A percentile compares a stretch with the other conserved stretches of the same genome.
Evolutionary conservation across 768 basidiomycete species (phyloP).

Genomic region (Termitomyces sp.): DNA sequence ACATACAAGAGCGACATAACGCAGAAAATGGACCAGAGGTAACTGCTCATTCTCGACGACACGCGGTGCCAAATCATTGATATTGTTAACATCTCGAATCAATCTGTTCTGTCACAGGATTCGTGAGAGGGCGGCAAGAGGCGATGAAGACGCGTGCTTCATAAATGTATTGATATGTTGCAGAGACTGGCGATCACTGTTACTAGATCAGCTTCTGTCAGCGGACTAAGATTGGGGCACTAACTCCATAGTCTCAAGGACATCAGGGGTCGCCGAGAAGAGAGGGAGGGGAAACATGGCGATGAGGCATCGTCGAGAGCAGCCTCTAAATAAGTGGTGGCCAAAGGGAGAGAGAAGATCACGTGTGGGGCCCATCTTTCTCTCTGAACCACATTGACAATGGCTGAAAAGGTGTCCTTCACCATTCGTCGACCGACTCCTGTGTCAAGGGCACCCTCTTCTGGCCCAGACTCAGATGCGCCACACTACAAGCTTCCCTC

Average conservation of each 20-base stretch:
- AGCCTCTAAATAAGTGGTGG: background rate
- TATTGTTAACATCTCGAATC: constrained; percentile 24
- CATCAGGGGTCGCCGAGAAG: constrained; percentile 21
- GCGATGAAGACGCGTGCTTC: constrained; percentile 13
- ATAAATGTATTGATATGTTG: constrained; percentile 26
- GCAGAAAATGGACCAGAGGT: constrained; percentile 19
- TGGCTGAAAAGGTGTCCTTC: constrained; percentile 64
- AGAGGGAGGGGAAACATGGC: constrained; percentile 23
- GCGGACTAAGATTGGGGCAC: background rate
- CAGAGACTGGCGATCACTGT: constrained; percentile 16
- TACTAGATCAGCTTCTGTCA: background rate
- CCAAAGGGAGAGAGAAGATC: background rate
- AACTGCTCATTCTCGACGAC: constrained; percentile 11
- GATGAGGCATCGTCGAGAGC: background rate
- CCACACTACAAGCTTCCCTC: constrained; percentile 54
- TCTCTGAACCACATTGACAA: constrained; percentile 19
- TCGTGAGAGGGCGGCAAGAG: background rate
- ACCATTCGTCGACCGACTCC: constrained; percentile 81
- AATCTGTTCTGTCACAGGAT: constrained; percentile 22
- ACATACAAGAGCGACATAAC: constrained; percentile 20
- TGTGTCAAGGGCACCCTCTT: constrained; percentile 56
- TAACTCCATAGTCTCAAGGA: constrained; percentile 24
- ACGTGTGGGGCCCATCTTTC: constrained; percentile 7
- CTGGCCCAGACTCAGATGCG: constrained; percentile 59
- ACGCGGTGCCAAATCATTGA: constrained; percentile 17